Percentiles rank a stretch among this genome's conserved stretches.
These are phyloP conservation scores for Lignosus rhinocerotis DNA, from an alignment of 1,284 basidiomycete genomes.

Conservation along the genomic window DNA sequence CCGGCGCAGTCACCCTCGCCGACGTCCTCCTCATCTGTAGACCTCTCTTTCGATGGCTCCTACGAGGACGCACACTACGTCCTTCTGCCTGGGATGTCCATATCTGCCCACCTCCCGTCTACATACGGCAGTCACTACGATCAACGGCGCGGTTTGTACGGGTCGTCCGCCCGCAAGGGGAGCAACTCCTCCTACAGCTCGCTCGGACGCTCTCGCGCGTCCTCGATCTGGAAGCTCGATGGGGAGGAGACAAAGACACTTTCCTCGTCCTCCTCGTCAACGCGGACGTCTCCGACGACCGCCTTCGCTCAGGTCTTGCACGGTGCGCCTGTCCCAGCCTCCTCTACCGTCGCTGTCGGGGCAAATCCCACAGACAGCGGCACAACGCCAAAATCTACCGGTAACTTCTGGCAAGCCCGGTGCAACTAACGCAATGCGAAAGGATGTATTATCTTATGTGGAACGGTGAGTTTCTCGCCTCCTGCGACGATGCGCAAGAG, in stretches of 20 bases:
- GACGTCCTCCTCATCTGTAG: slow-evolving; percentile 58
- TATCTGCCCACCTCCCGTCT: background rate
- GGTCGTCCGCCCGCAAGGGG: background rate
- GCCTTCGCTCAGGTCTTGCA: background rate
- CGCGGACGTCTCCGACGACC: slow-evolving; percentile 10
- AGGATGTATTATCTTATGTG: slow-evolving; percentile 8
- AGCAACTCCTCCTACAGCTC: slow-evolving; percentile 11
- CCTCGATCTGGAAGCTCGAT: slow-evolving; percentile 60
- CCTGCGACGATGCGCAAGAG: no score
- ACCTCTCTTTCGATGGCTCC: slow-evolving; percentile 62
- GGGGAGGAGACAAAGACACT: slow-evolving; percentile 60
- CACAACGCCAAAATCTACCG: slow-evolving; percentile 19
- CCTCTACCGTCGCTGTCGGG: background rate
- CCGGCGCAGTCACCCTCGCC: slow-evolving; percentile 58
- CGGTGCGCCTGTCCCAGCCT: background rate
- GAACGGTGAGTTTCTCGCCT: slow-evolving; percentile 10
- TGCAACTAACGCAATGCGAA: slow-evolving; percentile 7
- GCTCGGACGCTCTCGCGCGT: slow-evolving; percentile 3
- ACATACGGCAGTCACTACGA: background rate
- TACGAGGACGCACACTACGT: slow-evolving; percentile 45
- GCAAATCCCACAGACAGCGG: slow-evolving; percentile 5
- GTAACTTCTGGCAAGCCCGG: slow-evolving; percentile 23
- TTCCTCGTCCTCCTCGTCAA: slow-evolving; percentile 5
- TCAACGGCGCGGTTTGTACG: background rate
- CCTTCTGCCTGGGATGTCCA: slow-evolving; percentile 9